Base-by-base conservation (phyloP, 139 green algal species). In the Ettlia oleoabundans region DNA sequence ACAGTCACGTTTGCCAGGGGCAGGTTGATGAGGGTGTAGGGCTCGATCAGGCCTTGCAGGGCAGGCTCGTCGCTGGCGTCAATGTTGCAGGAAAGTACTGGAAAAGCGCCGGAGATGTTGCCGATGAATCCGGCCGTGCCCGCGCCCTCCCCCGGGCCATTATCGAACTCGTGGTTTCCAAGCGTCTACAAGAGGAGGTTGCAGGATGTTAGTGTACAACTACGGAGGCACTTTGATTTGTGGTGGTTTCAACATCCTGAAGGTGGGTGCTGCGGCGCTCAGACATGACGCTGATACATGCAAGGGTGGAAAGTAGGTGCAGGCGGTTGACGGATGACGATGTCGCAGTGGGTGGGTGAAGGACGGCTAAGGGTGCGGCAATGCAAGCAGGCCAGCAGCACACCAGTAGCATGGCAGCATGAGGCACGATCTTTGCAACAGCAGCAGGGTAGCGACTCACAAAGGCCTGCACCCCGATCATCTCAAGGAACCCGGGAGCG, bases 151-250 rank as follows among this genome's bases (percentile, higher is more conserved):
- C 35, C 70, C 28, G 42, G 30, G 33, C 73, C 73, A 10, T 41
- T 9, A 18, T 80, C 73, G 19, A 80, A 69, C 26, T 80, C 75
- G 75, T 81, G 75, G 18, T 81, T 81, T 1, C 75, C 75, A 9
- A 81, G 18, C 5, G 71, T 78, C 71, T 78, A 47, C 33, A 3
- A 1, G 63, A 41, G 63, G 26, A 38, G 28, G 4, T 24, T 5
- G 66, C 9, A 74, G 26, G 2, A 33, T 3, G 37, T 4, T 4
- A 5, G 66, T 24, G 21, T 19, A 19, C 66, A 73, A 52, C 65
- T 72, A n/a, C n/a, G n/a, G n/a, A n/a, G n/a, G n/a, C n/a, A n/a
- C n/a, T n/a, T n/a, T n/a, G n/a, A n/a, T n/a, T n/a, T n/a, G n/a
- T n/a, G n/a, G n/a, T n/a, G n/a, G n/a, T n/a, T n/a, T n/a, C n/a